Base-by-base conservation (phyloP, 23 red algal species). In the Gracilaria caudata region DNA sequence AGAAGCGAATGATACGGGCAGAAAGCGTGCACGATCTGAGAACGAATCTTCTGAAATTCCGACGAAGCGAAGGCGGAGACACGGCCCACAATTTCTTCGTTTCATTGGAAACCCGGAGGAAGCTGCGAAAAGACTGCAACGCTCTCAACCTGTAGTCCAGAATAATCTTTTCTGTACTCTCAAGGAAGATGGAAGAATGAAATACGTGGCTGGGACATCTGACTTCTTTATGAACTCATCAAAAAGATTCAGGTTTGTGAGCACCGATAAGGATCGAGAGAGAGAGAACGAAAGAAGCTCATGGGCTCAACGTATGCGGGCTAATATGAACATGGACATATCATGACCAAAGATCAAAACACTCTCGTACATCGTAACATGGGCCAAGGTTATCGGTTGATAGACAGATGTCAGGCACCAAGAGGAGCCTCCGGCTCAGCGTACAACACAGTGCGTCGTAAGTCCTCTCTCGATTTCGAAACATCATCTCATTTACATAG, bases 171-270 rank as follows among this genome's bases (percentile, higher is more conserved):
- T 23, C 1, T 75, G 70, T 32, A 75, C 70, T 38, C 35, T 75
- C 70, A 75, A 43, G 47, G 39, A 75, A 26, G 70, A 43, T n/a
- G 70, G 70, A 16, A 75, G 13, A 40, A 49, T 46, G 37, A 29
- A 38, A 9, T 36, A 33, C 32, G 25, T 21, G 34, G 43, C 21
- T n/a, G 70, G 70, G 14, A 75, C 70, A 4, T 75, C 70, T 25
- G 70, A 75, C 32, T 24, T 75, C 25, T 47, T 75, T 8, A 45
- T 75, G 70, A 75, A 75, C 35, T 26, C 35, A 49, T 75, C 70
- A 47, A 75, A 35, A 19, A 65, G 24, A 16, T 65, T 65, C 60
- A 7, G 60, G 7, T 53, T 53, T 53, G 49, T 16, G 5, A 53
- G 49, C 13, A 53, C 49, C 8, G 7, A 53, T 17, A 17, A 53